Evolutionary conservation across 108 stramenopile genomes (phyloP).

Genomic region (Craspedostauros australis): DNA sequence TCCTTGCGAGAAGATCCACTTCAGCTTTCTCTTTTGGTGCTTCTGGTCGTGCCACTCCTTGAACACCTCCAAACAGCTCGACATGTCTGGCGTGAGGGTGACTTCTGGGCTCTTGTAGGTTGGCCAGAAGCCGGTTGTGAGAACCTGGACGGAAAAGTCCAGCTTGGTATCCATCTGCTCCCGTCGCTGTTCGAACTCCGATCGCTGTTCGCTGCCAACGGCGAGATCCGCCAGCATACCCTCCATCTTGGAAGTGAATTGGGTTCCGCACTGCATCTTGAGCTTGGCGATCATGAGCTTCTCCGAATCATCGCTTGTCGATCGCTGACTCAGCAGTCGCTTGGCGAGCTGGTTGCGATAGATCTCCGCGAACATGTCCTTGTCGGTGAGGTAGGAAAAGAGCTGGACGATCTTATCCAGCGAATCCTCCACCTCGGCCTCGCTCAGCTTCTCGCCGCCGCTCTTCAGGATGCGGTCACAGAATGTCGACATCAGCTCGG

Average conservation of each 20-base stretch:
- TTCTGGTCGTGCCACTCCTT: conserved; percentile 87
- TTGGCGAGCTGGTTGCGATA: conserved; percentile 98
- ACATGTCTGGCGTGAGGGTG: conserved; percentile 84
- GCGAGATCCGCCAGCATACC: conserved; percentile 98
- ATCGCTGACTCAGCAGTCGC: conserved; percentile 94
- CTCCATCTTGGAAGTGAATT: conserved; percentile 99
- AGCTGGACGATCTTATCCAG: conserved; percentile 94
- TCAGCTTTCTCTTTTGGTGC: conserved; percentile 84
- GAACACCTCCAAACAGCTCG: conserved; percentile 88
- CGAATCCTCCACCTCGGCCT: conserved; percentile 90
- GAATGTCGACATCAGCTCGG: conserved; percentile 96
- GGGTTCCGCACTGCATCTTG: conserved; percentile 97
- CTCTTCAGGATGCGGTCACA: conserved; percentile 98
- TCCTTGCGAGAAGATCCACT: conserved; percentile 91
- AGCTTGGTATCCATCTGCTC: conserved; percentile 53
- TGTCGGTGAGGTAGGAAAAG: conserved; percentile 97
- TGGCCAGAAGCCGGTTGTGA: conserved; percentile 99
- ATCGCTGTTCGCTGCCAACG: conserved; percentile 89
- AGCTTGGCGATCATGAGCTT: conserved; percentile 98
- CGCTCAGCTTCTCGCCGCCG: conserved; percentile 95
- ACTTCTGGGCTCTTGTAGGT: conserved; percentile 91
- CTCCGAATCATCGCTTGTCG: conserved; percentile 96
- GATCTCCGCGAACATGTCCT: conserved; percentile 99
- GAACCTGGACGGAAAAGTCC: conserved; percentile 90
- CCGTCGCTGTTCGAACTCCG: conserved; percentile 83